phyloP scores from a whole-genome alignment of 2,329 filamentous ascomycete species.

The Alternaria atra region DNA sequence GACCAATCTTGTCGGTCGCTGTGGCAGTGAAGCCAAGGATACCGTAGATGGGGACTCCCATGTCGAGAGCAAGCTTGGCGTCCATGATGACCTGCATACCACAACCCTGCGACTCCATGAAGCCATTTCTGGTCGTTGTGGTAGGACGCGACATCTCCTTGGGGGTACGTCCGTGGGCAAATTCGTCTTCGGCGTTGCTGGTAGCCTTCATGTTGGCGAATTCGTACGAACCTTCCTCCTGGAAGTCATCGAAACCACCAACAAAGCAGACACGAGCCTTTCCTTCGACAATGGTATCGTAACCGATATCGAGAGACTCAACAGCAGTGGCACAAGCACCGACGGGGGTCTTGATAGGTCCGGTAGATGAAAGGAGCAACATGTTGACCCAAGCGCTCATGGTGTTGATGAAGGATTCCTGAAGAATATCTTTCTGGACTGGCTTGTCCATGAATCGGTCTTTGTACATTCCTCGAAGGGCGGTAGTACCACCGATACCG shows the following conservation, averaged over 20 bases:
- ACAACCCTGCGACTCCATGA: conserved; percentile 99
- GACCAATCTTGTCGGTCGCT: conserved; percentile 98
- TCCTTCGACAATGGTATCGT: conserved; percentile 97
- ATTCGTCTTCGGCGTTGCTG: conserved; percentile 96
- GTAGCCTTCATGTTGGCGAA: conserved; percentile 99
- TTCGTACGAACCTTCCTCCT: conserved; percentile 98
- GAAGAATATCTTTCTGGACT: conserved; percentile 97
- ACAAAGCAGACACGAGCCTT: conserved; percentile 98
- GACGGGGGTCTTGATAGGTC: conserved; percentile 97
- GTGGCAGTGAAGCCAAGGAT: conserved; percentile 92
- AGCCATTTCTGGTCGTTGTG: conserved; percentile 94
- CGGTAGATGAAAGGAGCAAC: conserved; percentile 94
- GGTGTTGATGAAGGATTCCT: conserved; percentile 99
- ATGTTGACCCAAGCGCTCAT: conserved; percentile 99
- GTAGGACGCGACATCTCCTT: conserved; percentile 98
- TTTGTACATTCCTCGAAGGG: conserved; percentile 97
- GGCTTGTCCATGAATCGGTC: conserved; percentile 97
- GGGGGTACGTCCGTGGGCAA: conserved; percentile 92
- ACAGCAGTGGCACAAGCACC: conserved; percentile 97
- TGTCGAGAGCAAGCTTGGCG: conserved; percentile 91
- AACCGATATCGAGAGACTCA: conserved; percentile 96
- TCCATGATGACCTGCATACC: conserved; percentile 99
- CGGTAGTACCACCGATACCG: conserved; percentile 93
- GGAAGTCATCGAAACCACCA: conserved; percentile 98
- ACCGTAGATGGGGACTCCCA: conserved; percentile 98